phyloP scores from a whole-genome alignment of 768 basidiomycete genomes.

The Auricularia cornea region DNA sequence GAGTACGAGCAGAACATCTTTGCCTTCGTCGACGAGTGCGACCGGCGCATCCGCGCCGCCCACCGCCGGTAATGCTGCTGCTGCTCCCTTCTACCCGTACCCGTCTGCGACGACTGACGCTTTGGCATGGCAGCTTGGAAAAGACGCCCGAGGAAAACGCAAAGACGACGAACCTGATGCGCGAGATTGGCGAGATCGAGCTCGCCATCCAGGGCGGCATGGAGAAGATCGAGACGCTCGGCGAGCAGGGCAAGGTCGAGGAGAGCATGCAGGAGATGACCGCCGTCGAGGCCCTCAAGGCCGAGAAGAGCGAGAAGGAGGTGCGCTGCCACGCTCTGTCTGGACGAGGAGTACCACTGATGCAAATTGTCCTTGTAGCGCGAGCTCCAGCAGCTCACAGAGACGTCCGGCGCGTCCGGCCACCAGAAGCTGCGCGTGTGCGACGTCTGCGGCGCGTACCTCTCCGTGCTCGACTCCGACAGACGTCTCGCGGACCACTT shows the following conservation, averaged over 20 bases:
- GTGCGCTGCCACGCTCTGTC: conserved; percentile 33
- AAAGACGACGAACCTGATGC: conserved; percentile 97
- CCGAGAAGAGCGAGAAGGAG: conserved; percentile 94
- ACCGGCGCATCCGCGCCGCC: conserved; percentile 87
- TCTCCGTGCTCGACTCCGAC: conserved; percentile 96
- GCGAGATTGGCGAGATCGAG: conserved; percentile 99
- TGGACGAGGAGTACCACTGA: conserved; percentile 7
- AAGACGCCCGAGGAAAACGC: conserved; percentile 99
- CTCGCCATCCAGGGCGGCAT: conserved; percentile 97
- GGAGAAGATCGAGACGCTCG: conserved; percentile 92
- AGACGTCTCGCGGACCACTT: conserved; percentile 98
- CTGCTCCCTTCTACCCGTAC: no score
- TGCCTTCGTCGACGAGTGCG: conserved; percentile 95
- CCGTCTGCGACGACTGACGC: no score
- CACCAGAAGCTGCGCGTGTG: conserved; percentile 99
- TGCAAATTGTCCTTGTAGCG: conserved; percentile 44
- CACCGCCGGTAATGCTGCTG: no score
- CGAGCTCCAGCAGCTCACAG: conserved; percentile 91
- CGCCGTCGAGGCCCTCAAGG: conserved; percentile 95
- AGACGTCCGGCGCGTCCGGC: conserved; percentile 97
- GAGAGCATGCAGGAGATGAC: conserved; percentile 98
- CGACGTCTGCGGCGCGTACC: conserved; percentile 99
- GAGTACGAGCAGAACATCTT: conserved; percentile 96
- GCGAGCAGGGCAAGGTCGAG: conserved; percentile 98
- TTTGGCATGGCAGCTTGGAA: conserved; percentile 54